Conservation (phyloP, 176 grass and related monocot genomes). For the Hsuehochloa calcarea region DNA sequence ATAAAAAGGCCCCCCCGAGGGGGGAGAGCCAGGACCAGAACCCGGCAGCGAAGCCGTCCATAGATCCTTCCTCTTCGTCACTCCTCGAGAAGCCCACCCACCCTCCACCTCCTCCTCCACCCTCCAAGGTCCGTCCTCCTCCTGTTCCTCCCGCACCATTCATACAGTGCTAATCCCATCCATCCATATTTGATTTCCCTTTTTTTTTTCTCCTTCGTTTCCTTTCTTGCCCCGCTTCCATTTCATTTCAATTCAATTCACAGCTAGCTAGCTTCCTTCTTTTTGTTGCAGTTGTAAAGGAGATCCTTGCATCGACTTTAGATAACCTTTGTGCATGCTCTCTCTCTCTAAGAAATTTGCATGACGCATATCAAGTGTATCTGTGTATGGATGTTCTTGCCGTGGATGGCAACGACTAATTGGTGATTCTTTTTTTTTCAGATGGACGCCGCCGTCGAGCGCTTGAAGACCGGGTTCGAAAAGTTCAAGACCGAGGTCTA, state of each 20-base stretch:
- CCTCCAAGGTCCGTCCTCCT: slow-evolving; percentile 39
- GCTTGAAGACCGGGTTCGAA: slow-evolving; percentile 67
- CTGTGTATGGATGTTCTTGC: neutral
- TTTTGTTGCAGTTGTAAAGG: neutral
- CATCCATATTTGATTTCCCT: neutral
- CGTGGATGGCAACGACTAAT: neutral
- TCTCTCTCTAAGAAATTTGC: neutral
- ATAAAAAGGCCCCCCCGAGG: slow-evolving; percentile 1
- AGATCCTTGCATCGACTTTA: slow-evolving; percentile 23
- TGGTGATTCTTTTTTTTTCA: slow-evolving; percentile 24
- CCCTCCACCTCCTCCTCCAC: neutral
- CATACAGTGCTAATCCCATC: slow-evolving; percentile 1
- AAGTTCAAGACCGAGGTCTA: slow-evolving; percentile 79
- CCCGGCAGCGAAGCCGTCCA: neutral
- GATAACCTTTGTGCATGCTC: slow-evolving; percentile 25
- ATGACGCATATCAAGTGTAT: neutral
- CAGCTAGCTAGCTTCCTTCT: neutral
- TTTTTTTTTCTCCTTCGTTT: neutral
- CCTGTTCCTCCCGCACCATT: neutral
- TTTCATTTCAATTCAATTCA: neutral
- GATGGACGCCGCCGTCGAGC: slow-evolving; percentile 68
- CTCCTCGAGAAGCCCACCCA: slow-evolving; percentile 1
- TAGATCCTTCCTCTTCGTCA: slow-evolving; percentile 19
- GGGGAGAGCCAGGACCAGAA: neutral
- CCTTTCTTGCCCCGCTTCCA: neutral